phyloP scores from a whole-genome alignment of 495 filamentous ascomycete genomes.

The Xylaria castorea region DNA sequence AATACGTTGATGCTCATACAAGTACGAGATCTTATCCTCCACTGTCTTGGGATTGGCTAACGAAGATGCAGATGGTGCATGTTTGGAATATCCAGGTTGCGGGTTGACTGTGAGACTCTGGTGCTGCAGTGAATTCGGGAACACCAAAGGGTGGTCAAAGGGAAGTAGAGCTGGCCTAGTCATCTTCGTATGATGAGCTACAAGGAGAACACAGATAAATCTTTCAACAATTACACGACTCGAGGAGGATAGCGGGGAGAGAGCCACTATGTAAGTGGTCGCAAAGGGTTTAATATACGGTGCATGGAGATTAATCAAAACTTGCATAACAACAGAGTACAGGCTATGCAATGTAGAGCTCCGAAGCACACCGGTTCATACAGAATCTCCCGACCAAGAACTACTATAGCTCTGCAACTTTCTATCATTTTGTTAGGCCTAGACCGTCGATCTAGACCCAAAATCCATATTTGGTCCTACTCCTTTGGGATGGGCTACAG shows the following conservation, averaged over 20 bases:
- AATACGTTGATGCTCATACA: conserved; percentile 7
- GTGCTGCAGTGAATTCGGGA: neutral
- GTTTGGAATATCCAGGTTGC: conserved; percentile 1
- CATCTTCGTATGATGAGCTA: neutral
- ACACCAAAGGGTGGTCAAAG: conserved; percentile 4
- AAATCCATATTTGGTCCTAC: conserved; percentile 5
- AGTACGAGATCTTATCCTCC: neutral
- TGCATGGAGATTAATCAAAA: neutral
- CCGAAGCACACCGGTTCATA: neutral
- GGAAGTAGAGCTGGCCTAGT: neutral
- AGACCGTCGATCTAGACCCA: neutral
- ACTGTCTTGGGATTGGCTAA: neutral
- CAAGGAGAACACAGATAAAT: neutral
- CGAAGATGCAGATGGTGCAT: neutral
- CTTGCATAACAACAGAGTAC: neutral
- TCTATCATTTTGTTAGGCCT: neutral
- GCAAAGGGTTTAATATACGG: neutral
- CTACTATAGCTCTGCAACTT: neutral
- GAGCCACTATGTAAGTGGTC: neutral
- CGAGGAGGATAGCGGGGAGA: neutral
- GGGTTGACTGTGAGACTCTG: neutral
- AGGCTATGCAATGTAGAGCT: neutral
- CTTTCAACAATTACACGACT: neutral
- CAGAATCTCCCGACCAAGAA: neutral
- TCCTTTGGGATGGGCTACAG: conserved; percentile 3